A percentile compares a stretch with the other conserved stretches of the same genome.
Conservation (phyloP, 169 alveolate genomes). For the Eimeria maxima region DNA sequence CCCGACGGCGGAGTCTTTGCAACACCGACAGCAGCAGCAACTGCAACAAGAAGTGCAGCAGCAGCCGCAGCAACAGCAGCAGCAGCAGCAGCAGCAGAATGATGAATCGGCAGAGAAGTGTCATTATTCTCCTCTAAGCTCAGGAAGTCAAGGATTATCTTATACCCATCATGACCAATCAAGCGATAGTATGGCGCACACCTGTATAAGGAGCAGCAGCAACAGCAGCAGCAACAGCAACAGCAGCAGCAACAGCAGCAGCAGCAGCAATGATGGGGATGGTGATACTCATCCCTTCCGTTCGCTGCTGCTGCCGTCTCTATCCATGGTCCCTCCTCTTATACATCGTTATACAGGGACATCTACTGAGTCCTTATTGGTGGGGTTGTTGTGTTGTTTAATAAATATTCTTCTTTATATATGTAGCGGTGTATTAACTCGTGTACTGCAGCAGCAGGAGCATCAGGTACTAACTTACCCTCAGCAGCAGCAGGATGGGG, state of each 20-base stretch:
- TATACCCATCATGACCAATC: no score
- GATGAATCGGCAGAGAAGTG: not conserved
- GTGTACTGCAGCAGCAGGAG: constrained; percentile 80
- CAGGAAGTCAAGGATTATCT: not conserved
- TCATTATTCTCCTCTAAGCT: not conserved
- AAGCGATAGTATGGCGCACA: no score
- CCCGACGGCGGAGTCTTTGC: not conserved
- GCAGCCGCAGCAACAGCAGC: constrained; percentile 26
- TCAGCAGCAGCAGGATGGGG: constrained; percentile 20
- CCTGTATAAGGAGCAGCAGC: not conserved
- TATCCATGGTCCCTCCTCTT: constrained; percentile 12
- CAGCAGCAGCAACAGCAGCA: constrained; percentile 42
- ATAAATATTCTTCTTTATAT: constrained; percentile 63
- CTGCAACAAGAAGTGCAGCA: constrained; percentile 20
- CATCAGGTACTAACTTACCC: not conserved
- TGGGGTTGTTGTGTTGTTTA: constrained; percentile 71
- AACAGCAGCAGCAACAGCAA: constrained; percentile 32
- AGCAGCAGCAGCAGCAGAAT: constrained; percentile 35
- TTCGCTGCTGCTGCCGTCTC: not conserved
- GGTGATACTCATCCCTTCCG: not conserved
- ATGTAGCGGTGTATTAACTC: constrained; percentile 68
- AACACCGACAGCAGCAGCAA: constrained; percentile 20
- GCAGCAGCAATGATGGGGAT: not conserved
- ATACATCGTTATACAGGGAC: constrained; percentile 44
- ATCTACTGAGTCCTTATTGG: constrained; percentile 39